Percentiles rank a stretch among this genome's conserved stretches.
phyloP scores from a whole-genome alignment of 257 asterid genomes.

The Mitragyna speciosa region DNA sequence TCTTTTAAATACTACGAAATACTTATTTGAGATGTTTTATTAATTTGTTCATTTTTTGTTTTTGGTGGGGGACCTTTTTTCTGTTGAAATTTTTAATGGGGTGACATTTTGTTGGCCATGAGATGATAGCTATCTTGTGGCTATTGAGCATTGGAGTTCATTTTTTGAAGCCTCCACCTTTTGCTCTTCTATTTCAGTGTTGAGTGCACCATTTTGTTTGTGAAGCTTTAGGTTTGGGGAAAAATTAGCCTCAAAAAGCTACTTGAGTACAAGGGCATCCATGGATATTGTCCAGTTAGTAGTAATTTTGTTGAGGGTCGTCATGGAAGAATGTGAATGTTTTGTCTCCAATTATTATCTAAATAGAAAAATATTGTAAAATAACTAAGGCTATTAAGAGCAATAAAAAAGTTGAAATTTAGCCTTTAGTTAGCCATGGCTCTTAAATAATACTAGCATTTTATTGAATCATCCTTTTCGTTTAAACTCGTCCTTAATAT shows the following conservation, averaged over 20 bases:
- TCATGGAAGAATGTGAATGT: too few relatives aligned
- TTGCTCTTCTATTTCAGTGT: constrained; percentile 3
- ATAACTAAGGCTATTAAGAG: too few relatives aligned
- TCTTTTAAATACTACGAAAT: too few relatives aligned
- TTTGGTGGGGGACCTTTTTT: background rate
- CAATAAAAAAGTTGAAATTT: too few relatives aligned
- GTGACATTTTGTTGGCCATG: background rate
- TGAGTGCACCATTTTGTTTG: background rate
- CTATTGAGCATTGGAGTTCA: background rate
- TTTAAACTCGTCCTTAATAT: too few relatives aligned
- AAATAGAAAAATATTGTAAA: background rate
- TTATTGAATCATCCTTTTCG: too few relatives aligned
- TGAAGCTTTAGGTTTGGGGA: background rate
- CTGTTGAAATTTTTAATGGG: too few relatives aligned
- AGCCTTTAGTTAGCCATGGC: too few relatives aligned
- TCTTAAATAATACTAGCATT: too few relatives aligned
- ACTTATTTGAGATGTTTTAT: too few relatives aligned
- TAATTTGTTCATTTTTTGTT: background rate
- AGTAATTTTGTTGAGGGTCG: background rate
- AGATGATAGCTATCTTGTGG: background rate
- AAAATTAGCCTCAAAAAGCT: background rate
- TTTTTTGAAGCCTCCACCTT: background rate
- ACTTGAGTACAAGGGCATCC: background rate
- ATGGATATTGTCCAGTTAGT: background rate
- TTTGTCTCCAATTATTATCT: background rate